Evolutionary conservation across 1,284 basidiomycete species (phyloP).

Genomic region (Peniophora sp.): DNA sequence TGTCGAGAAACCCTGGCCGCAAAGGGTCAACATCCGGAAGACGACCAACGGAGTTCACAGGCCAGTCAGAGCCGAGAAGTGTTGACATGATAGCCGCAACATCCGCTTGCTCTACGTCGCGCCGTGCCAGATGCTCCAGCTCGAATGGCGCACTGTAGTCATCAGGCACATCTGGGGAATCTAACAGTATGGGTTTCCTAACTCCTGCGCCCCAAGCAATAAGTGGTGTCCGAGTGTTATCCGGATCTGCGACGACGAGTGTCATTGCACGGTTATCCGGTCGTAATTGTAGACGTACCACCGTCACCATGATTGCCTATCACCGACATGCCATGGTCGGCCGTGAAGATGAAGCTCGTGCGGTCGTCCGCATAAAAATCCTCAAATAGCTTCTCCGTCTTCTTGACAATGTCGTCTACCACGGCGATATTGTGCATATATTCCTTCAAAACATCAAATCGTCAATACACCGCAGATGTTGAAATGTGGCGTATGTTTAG

Average conservation of each 20-base stretch:
- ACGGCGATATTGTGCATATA: slow-evolving; percentile 83
- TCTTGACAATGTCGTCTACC: slow-evolving; percentile 72
- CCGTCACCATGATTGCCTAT: slow-evolving; percentile 91
- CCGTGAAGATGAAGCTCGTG: slow-evolving; percentile 80
- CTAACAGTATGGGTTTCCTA: slow-evolving; percentile 46
- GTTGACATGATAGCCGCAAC: slow-evolving; percentile 75
- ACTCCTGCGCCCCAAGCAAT: slow-evolving; percentile 82
- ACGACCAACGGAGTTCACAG: slow-evolving; percentile 71
- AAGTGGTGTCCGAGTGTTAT: slow-evolving; percentile 82
- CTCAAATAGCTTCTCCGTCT: slow-evolving; percentile 56
- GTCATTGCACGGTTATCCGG: slow-evolving; percentile 1
- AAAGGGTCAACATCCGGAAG: slow-evolving; percentile 58
- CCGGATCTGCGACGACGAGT: slow-evolving; percentile 51
- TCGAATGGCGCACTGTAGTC: slow-evolving; percentile 61
- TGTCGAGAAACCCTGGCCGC: slow-evolving; percentile 45
- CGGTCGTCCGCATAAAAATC: slow-evolving; percentile 64
- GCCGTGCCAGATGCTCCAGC: slow-evolving; percentile 46
- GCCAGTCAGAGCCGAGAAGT: slow-evolving; percentile 65
- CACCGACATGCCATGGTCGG: slow-evolving; percentile 87
- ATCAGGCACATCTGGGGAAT: slow-evolving; percentile 52
- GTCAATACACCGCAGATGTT: no score
- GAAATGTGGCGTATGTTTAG: background rate
- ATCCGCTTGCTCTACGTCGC: slow-evolving; percentile 83
- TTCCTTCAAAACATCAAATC: no score
- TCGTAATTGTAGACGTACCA: slow-evolving; percentile 29